Conservation (phyloP, 1,284 basidiomycete genomes). For the Moniliella sp. region DNA sequence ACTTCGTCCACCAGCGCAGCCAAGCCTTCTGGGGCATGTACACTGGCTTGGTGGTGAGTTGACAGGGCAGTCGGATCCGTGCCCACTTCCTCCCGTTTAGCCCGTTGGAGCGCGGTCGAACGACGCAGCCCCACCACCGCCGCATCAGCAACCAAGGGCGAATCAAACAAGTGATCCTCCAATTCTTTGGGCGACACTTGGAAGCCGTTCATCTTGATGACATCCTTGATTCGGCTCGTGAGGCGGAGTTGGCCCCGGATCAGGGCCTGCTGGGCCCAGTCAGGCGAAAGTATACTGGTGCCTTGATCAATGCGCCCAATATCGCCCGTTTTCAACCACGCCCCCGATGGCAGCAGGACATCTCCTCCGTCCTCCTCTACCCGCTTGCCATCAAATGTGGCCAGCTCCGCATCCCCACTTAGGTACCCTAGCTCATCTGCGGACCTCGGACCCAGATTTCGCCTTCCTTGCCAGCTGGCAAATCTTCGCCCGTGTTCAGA, state of each 20-base stretch:
- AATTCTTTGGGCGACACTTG: conserved; percentile 28
- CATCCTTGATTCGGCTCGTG: conserved; percentile 26
- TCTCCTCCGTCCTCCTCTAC: conserved; percentile 9
- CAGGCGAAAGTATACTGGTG: too few relatives aligned
- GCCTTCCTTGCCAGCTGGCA: conserved; percentile 15
- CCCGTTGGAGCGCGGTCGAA: too few relatives aligned
- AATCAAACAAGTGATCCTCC: conserved; percentile 14
- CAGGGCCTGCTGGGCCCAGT: too few relatives aligned
- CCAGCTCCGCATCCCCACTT: conserved; percentile 21
- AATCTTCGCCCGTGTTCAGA: conserved; percentile 3
- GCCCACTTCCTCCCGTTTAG: conserved; percentile 7
- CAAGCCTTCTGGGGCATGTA: too few relatives aligned
- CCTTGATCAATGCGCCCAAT: too few relatives aligned
- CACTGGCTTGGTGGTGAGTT: too few relatives aligned
- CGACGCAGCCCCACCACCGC: conserved; percentile 18
- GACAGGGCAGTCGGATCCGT: too few relatives aligned
- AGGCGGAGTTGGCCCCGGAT: conserved; percentile 19
- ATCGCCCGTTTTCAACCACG: conserved; percentile 26
- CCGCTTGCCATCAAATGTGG: too few relatives aligned
- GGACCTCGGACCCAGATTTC: conserved; percentile 26
- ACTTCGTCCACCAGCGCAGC: too few relatives aligned
- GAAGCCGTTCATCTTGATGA: conserved; percentile 32
- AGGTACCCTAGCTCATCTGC: conserved; percentile 30
- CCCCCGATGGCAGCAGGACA: conserved; percentile 4
- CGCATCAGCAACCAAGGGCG: conserved; percentile 11